Base-by-base conservation (phyloP, 164 flowering plant genomes). In the Liquidambar formosana region DNA sequence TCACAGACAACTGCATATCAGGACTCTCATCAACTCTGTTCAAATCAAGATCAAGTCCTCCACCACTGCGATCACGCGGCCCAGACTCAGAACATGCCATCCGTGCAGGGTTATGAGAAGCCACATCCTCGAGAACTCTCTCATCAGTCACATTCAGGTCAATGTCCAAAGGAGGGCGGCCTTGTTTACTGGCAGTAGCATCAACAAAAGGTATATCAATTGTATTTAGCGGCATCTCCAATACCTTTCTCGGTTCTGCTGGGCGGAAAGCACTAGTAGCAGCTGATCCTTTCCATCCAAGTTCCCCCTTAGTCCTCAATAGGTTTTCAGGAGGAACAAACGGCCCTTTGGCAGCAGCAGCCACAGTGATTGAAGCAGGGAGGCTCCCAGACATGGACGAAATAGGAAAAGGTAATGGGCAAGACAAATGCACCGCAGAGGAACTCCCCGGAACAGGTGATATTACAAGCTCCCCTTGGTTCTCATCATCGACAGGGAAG, bases 241-340 rank as follows among this genome's bases (percentile, higher is more conserved):
- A 41, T 41, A 61, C 60, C 66, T 82, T 95, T 67, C 97, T 77
- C 0, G 99, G 99, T 78, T 94, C 99, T 66, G 99, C 99, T 5
- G 90, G 94, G 8, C 99, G 88, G 72, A 95, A 95, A 10, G 99
- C 99, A 83, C 99, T 95, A 0, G 97, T 95, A 16, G 97, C 97
- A 28, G 99, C 99, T 41, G 97, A 93, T 19, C 99, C 99, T 67
- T 89, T 95, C 99, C 99, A 95, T 25, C 97, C 90, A 75, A 85
- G 80, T 73, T 84, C 94, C 48, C 81, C 88, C 66, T 82, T 86
- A 52, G 68, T 79, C 80, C 76, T 84, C 73, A 85, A 53, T 12
- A 84, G 73, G 67, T 86, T 81, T 21, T 88, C 93, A 1, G 91
- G 92, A 28, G 93, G 99, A 54, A 86, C 71, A 81, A 95, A 88